Evolutionary conservation across 2,329 filamentous ascomycete genomes (phyloP), one percentile per base, ranked within the genome.

Genomic region (Claviceps fusiformis): DNA sequence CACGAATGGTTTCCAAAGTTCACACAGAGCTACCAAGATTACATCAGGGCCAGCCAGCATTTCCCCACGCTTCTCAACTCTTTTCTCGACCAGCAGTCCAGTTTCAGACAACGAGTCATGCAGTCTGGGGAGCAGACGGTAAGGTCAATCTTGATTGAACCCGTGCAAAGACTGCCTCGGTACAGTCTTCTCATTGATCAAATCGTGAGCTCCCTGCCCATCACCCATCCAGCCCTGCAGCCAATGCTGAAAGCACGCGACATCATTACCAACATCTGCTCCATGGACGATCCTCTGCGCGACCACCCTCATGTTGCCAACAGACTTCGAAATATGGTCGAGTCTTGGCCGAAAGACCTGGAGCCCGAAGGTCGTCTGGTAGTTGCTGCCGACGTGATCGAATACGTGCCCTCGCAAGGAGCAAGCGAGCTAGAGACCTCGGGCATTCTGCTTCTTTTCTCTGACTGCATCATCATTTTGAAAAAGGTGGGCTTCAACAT

Each of bases 161-260:
- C 93, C 2, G 91, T 98, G 0, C 93, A 98, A 69, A 81, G 93
- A 53, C 78, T 98, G 53, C 93, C 93, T 31, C 85, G 93, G 31
- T 98, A 98, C 71, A 96, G 89, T 64, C 76, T 98, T 41, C 86
- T 97, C 65, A 97, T 98, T 62, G 93, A 98, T 71, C 91, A 95
- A 64, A 96, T 98, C 65, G 81, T 93, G 50, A 83, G 85, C 60
- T 90, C 87, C 58, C 78, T 97, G 19, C 91, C 92, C 5, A 81
- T 91, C 52, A 83, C 87, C 9, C 91, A 97, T 66, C 88, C 90
- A 3, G 91, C 91, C 0, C 77, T 95, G 54, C 85, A 87, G 61
- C 78, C 80, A 3, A 85, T 98, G 71, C 79, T 96, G 46, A 91
- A 89, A 66, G 91, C 93, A 0, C 81, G 92, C 60, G 93, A 97